These are phyloP conservation scores for Plantago elongata DNA, from an alignment of 257 asterid genomes.

Conservation along the genomic window DNA sequence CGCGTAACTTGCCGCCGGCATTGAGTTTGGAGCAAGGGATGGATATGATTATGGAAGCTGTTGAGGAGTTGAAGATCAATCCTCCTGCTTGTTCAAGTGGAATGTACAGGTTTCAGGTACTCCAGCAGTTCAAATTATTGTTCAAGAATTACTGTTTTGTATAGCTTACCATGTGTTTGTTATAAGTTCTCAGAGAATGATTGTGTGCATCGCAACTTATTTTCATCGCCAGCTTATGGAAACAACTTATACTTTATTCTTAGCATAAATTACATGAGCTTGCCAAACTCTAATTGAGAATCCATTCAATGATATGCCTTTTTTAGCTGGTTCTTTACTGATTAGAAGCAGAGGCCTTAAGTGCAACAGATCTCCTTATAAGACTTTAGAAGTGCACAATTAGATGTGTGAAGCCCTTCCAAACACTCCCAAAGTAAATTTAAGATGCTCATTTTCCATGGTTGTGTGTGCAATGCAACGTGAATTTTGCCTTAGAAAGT, in stretches of 20 bases:
- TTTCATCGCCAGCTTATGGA: background rate
- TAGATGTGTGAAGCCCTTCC: too few species aligned
- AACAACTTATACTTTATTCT: too few species aligned
- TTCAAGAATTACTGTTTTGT: background rate
- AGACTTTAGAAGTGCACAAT: too few species aligned
- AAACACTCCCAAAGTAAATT: background rate
- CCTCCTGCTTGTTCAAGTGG: conserved; percentile 69
- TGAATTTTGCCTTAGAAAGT: conserved; percentile 5
- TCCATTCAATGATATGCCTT: too few species aligned
- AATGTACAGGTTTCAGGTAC: conserved; percentile 60
- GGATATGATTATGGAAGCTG: conserved; percentile 60
- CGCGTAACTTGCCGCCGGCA: conserved; percentile 63
- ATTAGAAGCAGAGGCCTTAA: too few species aligned
- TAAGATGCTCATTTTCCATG: background rate
- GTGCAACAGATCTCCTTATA: too few species aligned
- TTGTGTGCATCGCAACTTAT: conserved; percentile 8
- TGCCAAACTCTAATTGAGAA: too few species aligned
- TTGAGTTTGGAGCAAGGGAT: conserved; percentile 79
- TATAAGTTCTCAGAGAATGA: background rate
- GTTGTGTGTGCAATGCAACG: conserved; percentile 7
- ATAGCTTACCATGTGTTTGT: conserved; percentile 4
- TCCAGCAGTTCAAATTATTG: background rate
- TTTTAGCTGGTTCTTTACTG: too few species aligned
- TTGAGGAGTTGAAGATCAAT: conserved; percentile 52
- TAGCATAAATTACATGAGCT: too few species aligned